Conservation (phyloP, 306 rosid genomes). For the Luffa aegyptiaca region DNA sequence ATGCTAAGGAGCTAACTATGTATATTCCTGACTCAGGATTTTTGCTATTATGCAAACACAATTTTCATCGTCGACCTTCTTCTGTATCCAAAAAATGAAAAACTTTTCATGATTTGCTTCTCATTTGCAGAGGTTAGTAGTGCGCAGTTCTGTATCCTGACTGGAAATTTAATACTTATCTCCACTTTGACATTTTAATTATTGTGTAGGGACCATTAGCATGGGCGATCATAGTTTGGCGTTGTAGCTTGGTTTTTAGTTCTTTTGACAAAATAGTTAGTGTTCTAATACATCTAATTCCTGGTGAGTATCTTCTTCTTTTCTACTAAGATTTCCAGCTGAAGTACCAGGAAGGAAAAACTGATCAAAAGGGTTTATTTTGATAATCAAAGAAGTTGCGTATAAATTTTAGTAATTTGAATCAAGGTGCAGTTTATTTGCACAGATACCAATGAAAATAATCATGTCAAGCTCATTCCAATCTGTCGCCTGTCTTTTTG, state of each 20-base stretch:
- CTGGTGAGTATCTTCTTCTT: slow-evolving; percentile 42
- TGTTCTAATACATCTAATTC: slow-evolving; percentile 92
- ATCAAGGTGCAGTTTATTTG: neutral
- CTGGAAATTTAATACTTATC: neutral
- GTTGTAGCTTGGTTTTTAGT: slow-evolving; percentile 95
- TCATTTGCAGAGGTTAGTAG: slow-evolving; percentile 88
- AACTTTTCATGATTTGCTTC: slow-evolving; percentile 89
- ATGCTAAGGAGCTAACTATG: slow-evolving; percentile 17
- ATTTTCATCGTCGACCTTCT: slow-evolving; percentile 80
- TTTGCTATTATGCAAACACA: slow-evolving; percentile 91
- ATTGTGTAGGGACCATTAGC: slow-evolving; percentile 87
- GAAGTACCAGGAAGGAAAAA: neutral
- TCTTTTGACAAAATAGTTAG: slow-evolving; percentile 81
- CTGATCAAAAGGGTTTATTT: neutral
- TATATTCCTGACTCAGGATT: slow-evolving; percentile 47
- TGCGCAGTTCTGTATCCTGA: neutral
- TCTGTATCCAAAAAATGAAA: slow-evolving; percentile 62
- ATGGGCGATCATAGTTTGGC: slow-evolving; percentile 96
- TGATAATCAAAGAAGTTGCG: neutral
- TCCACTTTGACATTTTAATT: slow-evolving; percentile 20
- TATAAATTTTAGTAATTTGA: neutral
- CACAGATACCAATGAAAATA: neutral
- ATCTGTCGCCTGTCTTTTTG: neutral
- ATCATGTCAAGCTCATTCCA: neutral
- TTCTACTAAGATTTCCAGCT: neutral